Evolutionary conservation across 1,284 basidiomycete genomes (phyloP).

Genomic region (Cutaneotrichosporon sp.): DNA sequence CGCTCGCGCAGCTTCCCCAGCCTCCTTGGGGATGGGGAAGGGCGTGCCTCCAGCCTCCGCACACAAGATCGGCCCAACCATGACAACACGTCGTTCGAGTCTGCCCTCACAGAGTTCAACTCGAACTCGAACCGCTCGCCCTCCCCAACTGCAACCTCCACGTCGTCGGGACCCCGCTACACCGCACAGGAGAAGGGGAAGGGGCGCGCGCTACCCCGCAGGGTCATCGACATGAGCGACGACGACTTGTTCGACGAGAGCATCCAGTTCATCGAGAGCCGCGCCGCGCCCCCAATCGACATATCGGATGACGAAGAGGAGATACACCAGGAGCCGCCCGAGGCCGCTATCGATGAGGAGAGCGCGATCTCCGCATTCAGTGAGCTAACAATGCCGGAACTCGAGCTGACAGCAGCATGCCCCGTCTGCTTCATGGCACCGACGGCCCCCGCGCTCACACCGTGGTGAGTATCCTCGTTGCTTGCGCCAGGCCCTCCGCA

Average conservation of each 20-base stretch:
- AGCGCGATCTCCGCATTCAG: slow-evolving; percentile 20
- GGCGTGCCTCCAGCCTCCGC: neutral
- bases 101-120: neutral
- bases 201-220: slow-evolving; percentile 16
- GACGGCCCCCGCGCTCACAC: slow-evolving; percentile 39
- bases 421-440: slow-evolving; percentile 47
- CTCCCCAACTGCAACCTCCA: neutral
- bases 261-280: slow-evolving; percentile 17
- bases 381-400: slow-evolving; percentile 15
- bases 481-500: neutral
- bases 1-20: neutral
- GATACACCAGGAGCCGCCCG: neutral
- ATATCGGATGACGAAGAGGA: slow-evolving; percentile 7
- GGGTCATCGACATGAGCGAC: slow-evolving; percentile 13
- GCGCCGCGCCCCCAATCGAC: slow-evolving; percentile 4
- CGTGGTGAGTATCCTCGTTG: slow-evolving; percentile 33
- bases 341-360: slow-evolving; percentile 17
- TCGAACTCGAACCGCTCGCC: slow-evolving; percentile 5
- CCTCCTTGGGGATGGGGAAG: neutral
- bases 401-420: slow-evolving; percentile 35
- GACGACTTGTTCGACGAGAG: slow-evolving; percentile 17
- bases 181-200: slow-evolving; percentile 34
- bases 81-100: neutral
- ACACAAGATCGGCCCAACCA: neutral
- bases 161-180: slow-evolving; percentile 18